Percentiles rank a stretch among this genome's conserved stretches.
phyloP scores from a whole-genome alignment of 805 yeast genomes.

The Saturnispora kantuleensis region DNA sequence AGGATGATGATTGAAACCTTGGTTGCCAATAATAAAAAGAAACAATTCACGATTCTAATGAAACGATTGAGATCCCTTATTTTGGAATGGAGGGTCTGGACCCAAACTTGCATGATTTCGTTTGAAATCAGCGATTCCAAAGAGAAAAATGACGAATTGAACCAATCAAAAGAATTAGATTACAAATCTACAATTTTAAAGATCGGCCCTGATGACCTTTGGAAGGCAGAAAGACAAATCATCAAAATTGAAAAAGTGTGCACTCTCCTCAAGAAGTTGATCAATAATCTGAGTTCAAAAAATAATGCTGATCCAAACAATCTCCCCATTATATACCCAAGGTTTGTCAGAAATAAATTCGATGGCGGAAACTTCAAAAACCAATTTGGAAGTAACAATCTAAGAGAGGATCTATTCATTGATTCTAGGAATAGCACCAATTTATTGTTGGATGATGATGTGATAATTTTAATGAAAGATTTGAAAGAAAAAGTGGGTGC shows the following conservation, averaged over 20 bases:
- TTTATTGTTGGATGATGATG: slow-evolving; percentile 41
- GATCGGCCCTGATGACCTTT: neutral
- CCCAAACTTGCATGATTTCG: slow-evolving; percentile 43
- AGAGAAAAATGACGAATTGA: neutral
- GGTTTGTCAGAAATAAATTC: slow-evolving; percentile 55
- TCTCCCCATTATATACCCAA: slow-evolving; percentile 60
- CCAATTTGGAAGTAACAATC: slow-evolving; percentile 37
- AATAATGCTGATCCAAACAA: slow-evolving; percentile 13
- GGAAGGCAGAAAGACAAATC: slow-evolving; percentile 1
- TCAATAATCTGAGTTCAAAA: neutral
- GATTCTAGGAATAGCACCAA: slow-evolving; percentile 21
- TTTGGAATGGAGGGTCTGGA: slow-evolving; percentile 57
- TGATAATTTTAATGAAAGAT: slow-evolving; percentile 30
- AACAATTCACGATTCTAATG: slow-evolving; percentile 38
- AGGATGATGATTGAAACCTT: slow-evolving; percentile 46
- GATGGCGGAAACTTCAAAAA: slow-evolving; percentile 77
- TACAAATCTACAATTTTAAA: neutral
- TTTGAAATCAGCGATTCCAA: neutral
- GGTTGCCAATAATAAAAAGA: slow-evolving; percentile 35
- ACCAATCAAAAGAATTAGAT: neutral
- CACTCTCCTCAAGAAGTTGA: neutral
- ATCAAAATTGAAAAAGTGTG: neutral
- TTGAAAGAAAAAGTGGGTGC: slow-evolving; percentile 30
- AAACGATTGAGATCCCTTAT: slow-evolving; percentile 44
- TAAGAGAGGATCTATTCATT: slow-evolving; percentile 25